Evolutionary conservation across 345 rosid species (phyloP).

Genomic region (Eucalyptus cloeziana): DNA sequence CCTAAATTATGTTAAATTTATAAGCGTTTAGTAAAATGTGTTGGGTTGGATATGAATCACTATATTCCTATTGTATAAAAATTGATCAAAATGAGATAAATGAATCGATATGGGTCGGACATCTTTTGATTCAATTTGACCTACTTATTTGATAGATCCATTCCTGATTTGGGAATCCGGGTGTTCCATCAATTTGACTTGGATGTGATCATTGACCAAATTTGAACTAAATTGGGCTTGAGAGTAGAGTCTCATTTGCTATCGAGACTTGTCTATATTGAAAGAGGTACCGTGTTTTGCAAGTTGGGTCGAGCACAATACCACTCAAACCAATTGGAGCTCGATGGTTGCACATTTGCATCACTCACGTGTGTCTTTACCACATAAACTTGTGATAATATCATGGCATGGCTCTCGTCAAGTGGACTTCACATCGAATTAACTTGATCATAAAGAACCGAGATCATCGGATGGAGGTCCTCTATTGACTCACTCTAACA

Average conservation of each 20-base stretch:
- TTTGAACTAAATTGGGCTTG: fast-evolving
- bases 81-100: fast-evolving
- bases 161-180: not conserved
- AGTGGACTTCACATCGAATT: not conserved
- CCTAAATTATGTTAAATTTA: no score
- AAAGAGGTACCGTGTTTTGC: not conserved
- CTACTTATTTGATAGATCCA: fast-evolving
- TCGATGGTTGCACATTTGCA: not conserved
- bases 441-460: not conserved
- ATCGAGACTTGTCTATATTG: fast-evolving
- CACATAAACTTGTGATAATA: not conserved
- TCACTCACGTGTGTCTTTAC: fast-evolving
- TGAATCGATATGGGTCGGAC: fast-evolving
- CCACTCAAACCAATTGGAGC: not conserved
- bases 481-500: not conserved
- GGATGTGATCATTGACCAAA: not conserved
- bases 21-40: fast-evolving
- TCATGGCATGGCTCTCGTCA: fast-evolving
- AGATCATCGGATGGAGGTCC: not conserved
- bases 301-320: not conserved
- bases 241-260: not conserved
- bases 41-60: fast-evolving
- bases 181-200: not conserved
- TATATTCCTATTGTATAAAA: fast-evolving
- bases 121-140: no score